These are phyloP conservation scores for Diaporthe sp. DNA, from an alignment of 2,329 filamentous ascomycete genomes.

Conservation along the genomic window DNA sequence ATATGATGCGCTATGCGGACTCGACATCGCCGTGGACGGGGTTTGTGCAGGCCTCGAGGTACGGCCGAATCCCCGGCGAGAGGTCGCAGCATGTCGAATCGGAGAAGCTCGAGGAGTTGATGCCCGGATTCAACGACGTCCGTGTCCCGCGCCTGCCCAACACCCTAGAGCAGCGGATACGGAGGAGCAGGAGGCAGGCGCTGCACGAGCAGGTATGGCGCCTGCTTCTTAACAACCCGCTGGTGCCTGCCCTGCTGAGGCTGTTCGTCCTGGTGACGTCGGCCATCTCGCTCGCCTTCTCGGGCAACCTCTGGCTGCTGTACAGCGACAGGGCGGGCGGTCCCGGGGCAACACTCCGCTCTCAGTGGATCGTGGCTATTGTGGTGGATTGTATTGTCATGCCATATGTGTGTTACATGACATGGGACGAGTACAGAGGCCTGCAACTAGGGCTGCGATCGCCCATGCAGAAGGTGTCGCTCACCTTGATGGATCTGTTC, in stretches of 20 bases:
- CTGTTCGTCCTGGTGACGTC: constrained; percentile 88
- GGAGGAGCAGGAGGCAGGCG: constrained; percentile 57
- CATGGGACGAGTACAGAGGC: constrained; percentile 95
- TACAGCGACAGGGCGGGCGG: constrained; percentile 56
- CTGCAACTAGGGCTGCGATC: constrained; percentile 91
- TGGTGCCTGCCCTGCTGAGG: constrained; percentile 88
- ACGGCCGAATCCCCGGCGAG: constrained; percentile 63
- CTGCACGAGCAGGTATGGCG: constrained; percentile 74
- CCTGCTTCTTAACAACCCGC: constrained; percentile 81
- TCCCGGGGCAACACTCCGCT: constrained; percentile 54
- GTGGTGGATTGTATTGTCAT: constrained; percentile 90
- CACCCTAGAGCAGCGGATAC: constrained; percentile 32
- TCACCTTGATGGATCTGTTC: constrained; percentile 92
- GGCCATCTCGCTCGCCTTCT: constrained; percentile 83
- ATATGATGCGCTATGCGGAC: constrained; percentile 54
- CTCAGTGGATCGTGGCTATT: constrained; percentile 89
- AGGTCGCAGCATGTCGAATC: constrained; percentile 63
- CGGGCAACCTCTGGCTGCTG: constrained; percentile 77
- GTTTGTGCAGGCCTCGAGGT: constrained; percentile 68
- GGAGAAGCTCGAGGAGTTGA: constrained; percentile 58
- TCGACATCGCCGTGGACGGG: constrained; percentile 64
- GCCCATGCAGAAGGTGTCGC: constrained; percentile 85
- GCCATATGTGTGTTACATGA: constrained; percentile 93
- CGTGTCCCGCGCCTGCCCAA: constrained; percentile 44
- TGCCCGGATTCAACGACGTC: constrained; percentile 62